Base-by-base conservation (phyloP, 257 asterid genomes). In the Avicennia marina region DNA sequence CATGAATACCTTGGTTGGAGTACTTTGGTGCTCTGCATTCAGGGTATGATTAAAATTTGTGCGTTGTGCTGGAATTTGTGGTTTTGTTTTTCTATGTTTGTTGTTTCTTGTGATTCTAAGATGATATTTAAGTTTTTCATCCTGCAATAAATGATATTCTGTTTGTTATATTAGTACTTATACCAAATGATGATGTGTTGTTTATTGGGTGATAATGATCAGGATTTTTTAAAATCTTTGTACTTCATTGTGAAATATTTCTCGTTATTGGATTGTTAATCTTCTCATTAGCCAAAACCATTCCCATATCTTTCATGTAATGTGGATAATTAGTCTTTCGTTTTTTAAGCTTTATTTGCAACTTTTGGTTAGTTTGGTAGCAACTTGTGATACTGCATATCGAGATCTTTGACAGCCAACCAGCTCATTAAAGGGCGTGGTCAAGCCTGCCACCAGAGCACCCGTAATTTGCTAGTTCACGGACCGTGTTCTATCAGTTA, bases 1-100 rank as follows among this genome's bases (percentile, higher is more conserved):
- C 8, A 27, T 51, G 40, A 6, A 44, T 61, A 39, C 21, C 38
- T 57, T 53, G 22, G 7, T 48, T 48, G 58, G 24, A 2, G 41
- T 59, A 16, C 38, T 11, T 58, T 45, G 18, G 17, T 58, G 26
- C 22, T 62, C 40, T 51, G 9, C n/a, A 18, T 11, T 63, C 53
- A 4, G 4, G 4, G 34, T 29, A 4, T 8, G 8, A 8, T 29
- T 29, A 29, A 29, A 8, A 29, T 4, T 29, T 29, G 34, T 29
- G 34, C 7, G n/a, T n/a, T n/a, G n/a, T n/a, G n/a, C n/a, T n/a
- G n/a, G n/a, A n/a, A n/a, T n/a, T n/a, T n/a, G n/a, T n/a, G n/a
- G n/a, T n/a, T n/a, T n/a, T n/a, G n/a, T n/a, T n/a, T n/a, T n/a
- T n/a, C n/a, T n/a, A n/a, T n/a, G n/a, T n/a, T n/a, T n/a, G n/a